These are phyloP conservation scores for Pseudocercospora vitis DNA, from an alignment of 2,329 filamentous ascomycete genomes.

Conservation along the genomic window DNA sequence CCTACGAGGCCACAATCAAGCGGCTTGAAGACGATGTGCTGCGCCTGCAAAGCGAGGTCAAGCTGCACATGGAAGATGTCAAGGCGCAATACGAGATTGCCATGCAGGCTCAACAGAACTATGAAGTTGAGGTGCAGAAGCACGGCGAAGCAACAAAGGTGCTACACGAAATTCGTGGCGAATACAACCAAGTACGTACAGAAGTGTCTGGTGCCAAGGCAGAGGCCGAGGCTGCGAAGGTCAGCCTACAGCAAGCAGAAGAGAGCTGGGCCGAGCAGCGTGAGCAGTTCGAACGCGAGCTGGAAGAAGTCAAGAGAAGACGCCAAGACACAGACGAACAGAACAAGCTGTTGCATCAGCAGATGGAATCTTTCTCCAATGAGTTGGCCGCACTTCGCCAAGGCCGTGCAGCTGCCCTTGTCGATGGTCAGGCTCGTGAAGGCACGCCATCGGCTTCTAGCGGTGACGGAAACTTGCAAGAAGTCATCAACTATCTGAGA, in stretches of 20 bases:
- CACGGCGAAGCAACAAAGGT: slow-evolving; percentile 92
- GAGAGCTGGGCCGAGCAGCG: slow-evolving; percentile 83
- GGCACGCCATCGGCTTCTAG: slow-evolving; percentile 18
- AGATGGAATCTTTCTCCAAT: slow-evolving; percentile 73
- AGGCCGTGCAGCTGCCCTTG: slow-evolving; percentile 59
- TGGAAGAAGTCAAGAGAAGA: slow-evolving; percentile 73
- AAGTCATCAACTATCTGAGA: slow-evolving; percentile 86
- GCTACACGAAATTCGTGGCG: slow-evolving; percentile 73
- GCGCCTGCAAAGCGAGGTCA: slow-evolving; percentile 73
- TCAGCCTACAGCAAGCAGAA: slow-evolving; percentile 75
- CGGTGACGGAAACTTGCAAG: slow-evolving; percentile 69
- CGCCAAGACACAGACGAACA: slow-evolving; percentile 84
- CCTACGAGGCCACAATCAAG: slow-evolving; percentile 74
- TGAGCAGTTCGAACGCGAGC: slow-evolving; percentile 78
- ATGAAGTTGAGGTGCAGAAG: slow-evolving; percentile 90
- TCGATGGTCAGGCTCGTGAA: slow-evolving; percentile 54
- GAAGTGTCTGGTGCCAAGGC: slow-evolving; percentile 72
- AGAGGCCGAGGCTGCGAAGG: slow-evolving; percentile 82
- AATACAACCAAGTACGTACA: slow-evolving; percentile 79
- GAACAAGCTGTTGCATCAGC: slow-evolving; percentile 85
- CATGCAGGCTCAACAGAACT: slow-evolving; percentile 88
- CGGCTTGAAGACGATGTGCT: slow-evolving; percentile 82
- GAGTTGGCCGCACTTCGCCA: slow-evolving; percentile 81
- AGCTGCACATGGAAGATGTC: slow-evolving; percentile 86
- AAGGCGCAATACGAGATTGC: slow-evolving; percentile 93